Base-by-base conservation (phyloP, 768 basidiomycete species). In the Phylloporus scabripes region DNA sequence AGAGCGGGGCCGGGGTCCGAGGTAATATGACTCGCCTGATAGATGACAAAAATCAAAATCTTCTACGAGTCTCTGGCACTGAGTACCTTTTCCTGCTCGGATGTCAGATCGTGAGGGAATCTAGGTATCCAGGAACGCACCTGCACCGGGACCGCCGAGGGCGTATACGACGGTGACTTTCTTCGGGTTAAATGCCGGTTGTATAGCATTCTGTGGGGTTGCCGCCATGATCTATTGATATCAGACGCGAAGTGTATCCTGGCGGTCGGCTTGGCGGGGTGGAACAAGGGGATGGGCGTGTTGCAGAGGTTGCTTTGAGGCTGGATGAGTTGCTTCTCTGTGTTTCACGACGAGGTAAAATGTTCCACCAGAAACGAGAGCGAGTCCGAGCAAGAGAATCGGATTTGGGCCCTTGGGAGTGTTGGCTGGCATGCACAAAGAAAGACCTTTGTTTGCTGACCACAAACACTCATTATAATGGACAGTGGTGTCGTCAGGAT, bases 81-180 rank as follows among this genome's bases (percentile, higher is more conserved):
- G 96, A 0, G 96, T 98, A 39, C 96, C 96, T 67, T 98, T 98
- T 51, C 94, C 94, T 94, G 55, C 38, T 43, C 28, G 46, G 47
- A 31, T 49, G 32, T 48, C 40, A 48, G 42, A 52, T 45, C 11
- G 23, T n/a, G 49, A 28, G 17, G 26, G 51, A 37, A 17, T 44
- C 49, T 26, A 46, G 60, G 8, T 5, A 15, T n/a, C 37, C 29
- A 31, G 28, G 7, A 23, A 57, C 66, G 71, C 54, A 85, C 94
- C 94, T 59, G 93, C 93, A 44, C 96, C 96, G 17, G 96, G 96
- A 0, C 96, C 96, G 32, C 96, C 96, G 12, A 99, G 83, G 21
- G 98, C 94, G 61, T 89, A 99, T 61, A 98, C 75, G 49, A 99
- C 94, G 15, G 79, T 84, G 59, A 97, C 85, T 54, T 89, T 84